These are phyloP conservation scores for Fusarium chlamydosporum DNA, from an alignment of 2,329 filamentous ascomycete genomes.

Conservation along the genomic window DNA sequence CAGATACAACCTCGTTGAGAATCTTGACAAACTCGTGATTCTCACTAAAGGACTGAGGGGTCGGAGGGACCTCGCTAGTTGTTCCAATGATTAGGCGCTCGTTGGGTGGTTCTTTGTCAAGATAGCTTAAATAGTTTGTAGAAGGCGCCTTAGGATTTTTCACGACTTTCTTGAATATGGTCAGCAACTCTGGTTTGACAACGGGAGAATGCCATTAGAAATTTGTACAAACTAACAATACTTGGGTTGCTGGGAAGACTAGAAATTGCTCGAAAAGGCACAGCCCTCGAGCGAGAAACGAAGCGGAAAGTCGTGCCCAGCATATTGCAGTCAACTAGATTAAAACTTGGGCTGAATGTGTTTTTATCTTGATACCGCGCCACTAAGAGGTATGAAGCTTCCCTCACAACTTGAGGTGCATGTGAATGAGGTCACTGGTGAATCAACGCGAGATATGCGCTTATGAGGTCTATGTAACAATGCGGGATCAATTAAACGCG, in stretches of 20 bases:
- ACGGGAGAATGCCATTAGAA: not conserved
- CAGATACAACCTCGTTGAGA: constrained; percentile 68
- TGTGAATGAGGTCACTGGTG: constrained; percentile 54
- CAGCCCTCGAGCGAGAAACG: constrained; percentile 36
- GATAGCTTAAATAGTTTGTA: constrained; percentile 70
- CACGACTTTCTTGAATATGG: constrained; percentile 68
- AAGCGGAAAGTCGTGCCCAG: constrained; percentile 47
- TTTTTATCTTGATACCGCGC: constrained; percentile 4
- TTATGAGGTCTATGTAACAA: constrained; percentile 49
- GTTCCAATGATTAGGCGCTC: constrained; percentile 70
- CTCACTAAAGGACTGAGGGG: constrained; percentile 70
- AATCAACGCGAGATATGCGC: constrained; percentile 38
- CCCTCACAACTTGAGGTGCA: constrained; percentile 32
- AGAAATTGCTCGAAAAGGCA: constrained; percentile 57
- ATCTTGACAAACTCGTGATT: constrained; percentile 73
- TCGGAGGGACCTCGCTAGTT: constrained; percentile 71
- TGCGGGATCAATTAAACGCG: constrained; percentile 58
- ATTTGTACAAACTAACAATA: constrained; percentile 62
- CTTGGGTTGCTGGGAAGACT: constrained; percentile 66
- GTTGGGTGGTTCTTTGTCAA: constrained; percentile 70
- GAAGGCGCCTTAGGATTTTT: constrained; percentile 62
- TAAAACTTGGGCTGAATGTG: constrained; percentile 11
- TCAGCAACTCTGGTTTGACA: constrained; percentile 25
- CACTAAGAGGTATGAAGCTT: constrained; percentile 20
- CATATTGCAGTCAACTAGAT: constrained; percentile 44